Base-by-base conservation (phyloP, 2,329 filamentous ascomycete genomes). In the Cercospora zeina region DNA sequence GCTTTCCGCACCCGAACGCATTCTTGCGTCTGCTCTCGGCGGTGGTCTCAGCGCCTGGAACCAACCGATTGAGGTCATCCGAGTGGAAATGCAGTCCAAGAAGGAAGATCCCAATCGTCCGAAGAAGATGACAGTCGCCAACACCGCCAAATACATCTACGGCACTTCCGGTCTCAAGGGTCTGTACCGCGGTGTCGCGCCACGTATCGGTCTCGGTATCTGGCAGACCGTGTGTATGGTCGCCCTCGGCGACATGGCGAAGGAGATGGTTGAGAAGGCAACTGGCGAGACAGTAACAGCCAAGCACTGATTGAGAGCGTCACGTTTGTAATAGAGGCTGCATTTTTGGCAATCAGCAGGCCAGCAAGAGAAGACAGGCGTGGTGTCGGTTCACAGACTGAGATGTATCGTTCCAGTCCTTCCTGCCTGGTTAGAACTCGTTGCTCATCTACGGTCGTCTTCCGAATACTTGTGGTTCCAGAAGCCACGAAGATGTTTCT, bases 201-300 rank as follows among this genome's bases (percentile, higher is more conserved):
- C 95, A 72, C 89, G 95, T 77, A 93, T 99, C 76, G 93, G 93
- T 71, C 87, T 99, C 68, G 89, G 95, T 76, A 86, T 99, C 81
- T 99, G 95, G 95, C 95, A 99, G 85, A 99, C 95, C 66, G 89
- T 99, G 75, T 99, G 95, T 85, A 99, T 99, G 95, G 95, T 99
- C 80, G 95, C 93, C 74, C 84, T 97, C 79, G 95, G 95, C 80
- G 95, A 97, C 81, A 85, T 85, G 74, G 85, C 85, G 65, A 88
- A 88, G 75, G 85, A 88, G 71, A 79, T 80, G 70, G 85, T 87
- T 66, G 85, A 87, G 78, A 86, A 85, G 77, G 75, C 85, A 71
- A 88, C 85, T 39, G 85, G 85, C 70, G 85, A 88, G 36, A 71
- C 76, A 63, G 85, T 87, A 70, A 87, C 84, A 64, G 85, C 85